Percentiles rank a stretch among this genome's conserved stretches.
phyloP scores from a whole-genome alignment of 1,284 basidiomycete species.

The Dichomitus squalens region DNA sequence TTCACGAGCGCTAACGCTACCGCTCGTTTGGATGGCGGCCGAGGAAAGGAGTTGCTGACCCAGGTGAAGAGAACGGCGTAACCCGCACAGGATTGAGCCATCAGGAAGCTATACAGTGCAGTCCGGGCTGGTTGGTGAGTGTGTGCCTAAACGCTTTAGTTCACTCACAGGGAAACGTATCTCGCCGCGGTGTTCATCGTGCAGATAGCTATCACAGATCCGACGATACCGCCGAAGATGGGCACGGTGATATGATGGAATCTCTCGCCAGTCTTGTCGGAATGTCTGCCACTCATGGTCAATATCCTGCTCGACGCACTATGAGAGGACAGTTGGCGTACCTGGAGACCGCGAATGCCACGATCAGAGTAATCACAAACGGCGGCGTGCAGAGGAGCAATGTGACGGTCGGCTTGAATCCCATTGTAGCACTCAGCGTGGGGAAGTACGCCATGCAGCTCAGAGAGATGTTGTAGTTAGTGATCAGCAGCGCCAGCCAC shows the following conservation, averaged over 20 bases:
- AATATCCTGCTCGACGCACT: too few species aligned
- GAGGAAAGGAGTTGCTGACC: constrained; percentile 69
- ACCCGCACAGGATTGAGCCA: constrained; percentile 74
- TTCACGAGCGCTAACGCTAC: constrained; percentile 77
- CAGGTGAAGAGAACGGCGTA: constrained; percentile 73
- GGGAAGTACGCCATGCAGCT: constrained; percentile 82
- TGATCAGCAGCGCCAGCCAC: constrained; percentile 62
- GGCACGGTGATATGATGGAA: constrained; percentile 63
- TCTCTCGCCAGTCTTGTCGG: constrained; percentile 68
- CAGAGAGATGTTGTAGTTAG: constrained; percentile 54
- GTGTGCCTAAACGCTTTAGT: too few species aligned
- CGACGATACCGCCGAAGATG: constrained; percentile 64
- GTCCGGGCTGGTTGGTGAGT: constrained; percentile 1
- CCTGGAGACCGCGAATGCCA: constrained; percentile 53
- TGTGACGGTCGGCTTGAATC: constrained; percentile 62
- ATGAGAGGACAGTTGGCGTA: constrained; percentile 25
- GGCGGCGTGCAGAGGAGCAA: constrained; percentile 78
- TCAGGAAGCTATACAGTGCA: constrained; percentile 57
- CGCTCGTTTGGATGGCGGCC: constrained; percentile 45
- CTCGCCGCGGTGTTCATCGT: constrained; percentile 69
- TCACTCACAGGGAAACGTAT: constrained; percentile 69
- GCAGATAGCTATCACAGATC: constrained; percentile 72
- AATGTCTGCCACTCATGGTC: constrained; percentile 52
- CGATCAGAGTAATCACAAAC: constrained; percentile 67
- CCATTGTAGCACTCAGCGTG: constrained; percentile 68